Conservation (phyloP, 1,139 yeast species). For the Pneumocystis canis region DNA sequence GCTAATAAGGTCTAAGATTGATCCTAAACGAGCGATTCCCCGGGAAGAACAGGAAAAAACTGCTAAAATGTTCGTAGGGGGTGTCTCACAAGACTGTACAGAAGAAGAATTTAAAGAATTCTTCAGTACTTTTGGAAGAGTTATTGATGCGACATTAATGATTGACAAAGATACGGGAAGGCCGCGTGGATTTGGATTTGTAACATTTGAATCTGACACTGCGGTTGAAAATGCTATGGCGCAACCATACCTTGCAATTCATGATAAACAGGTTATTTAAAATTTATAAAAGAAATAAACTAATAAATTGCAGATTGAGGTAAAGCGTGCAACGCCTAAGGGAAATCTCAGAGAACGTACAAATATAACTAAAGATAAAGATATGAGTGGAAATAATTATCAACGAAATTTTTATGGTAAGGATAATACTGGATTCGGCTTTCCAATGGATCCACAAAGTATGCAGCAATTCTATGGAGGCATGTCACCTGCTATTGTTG, state of each 20-base stretch:
- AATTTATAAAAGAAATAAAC: neutral
- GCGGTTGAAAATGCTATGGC: conserved; percentile 89
- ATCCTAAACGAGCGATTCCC: conserved; percentile 95
- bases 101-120: conserved; percentile 81
- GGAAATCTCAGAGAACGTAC: conserved; percentile 23
- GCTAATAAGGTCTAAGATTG: conserved; percentile 35
- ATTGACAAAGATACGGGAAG: conserved; percentile 95
- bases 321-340: conserved; percentile 96
- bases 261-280: conserved; percentile 20
- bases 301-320: conserved; percentile 64
- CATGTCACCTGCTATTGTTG: conserved; percentile 72
- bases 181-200: conserved; percentile 95
- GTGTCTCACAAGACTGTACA: conserved; percentile 89
- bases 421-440: conserved; percentile 7
- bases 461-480: conserved; percentile 32
- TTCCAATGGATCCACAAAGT: conserved; percentile 4
- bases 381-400: conserved; percentile 6
- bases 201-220: conserved; percentile 87
- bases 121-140: conserved; percentile 80
- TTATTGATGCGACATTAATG: conserved; percentile 95
- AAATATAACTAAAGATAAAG: neutral
- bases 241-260: conserved; percentile 15
- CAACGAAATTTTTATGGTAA: conserved; percentile 14
- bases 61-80: conserved; percentile 96
- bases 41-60: conserved; percentile 96